Evolutionary conservation across 352 stramenopile species (phyloP), one percentile per base, ranked within the genome.

Genomic region (Pythium phragmitis): DNA sequence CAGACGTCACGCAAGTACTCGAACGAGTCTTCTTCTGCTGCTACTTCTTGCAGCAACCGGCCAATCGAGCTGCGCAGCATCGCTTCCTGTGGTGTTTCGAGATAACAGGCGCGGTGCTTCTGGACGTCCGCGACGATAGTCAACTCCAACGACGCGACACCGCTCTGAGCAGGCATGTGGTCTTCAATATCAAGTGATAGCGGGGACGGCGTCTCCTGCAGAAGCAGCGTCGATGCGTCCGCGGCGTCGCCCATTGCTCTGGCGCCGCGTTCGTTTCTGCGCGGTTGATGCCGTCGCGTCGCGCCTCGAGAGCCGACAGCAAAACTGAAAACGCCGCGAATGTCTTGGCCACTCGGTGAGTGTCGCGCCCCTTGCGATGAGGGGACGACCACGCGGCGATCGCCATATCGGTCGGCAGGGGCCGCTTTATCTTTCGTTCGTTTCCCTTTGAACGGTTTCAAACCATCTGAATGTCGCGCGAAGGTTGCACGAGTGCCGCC

Each of bases 1-100:
- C 85, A 93, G n/a, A 91, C 67, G 39, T 93, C 80, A 23, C 81
- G 80, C n/a, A 92, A 58, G 45, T 76, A 76, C 53, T 64, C 62
- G 26, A 84, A 70, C 41, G 78, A 72, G 2, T 84, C 71, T 19
- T 77, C 70, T 34, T 92, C 79, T 4, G 33, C 57, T 23, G 59
- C 60, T 8, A 76, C 84, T 42, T 87, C 76, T 33, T 89, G 76
- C 8, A 91, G 71, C 41, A 93, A 63, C 23, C 69, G 65, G 28
- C 70, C 68, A 19, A 93, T 67, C 7, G 70, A 74, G 19, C 66
- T 77, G 14, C 79, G 73, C 58, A 93, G 69, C 41, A 78, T 62
- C 2, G 62, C 57, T 26, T 79, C 70, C n/a, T 73, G 62, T 0
- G 67, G 60, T 3, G 60, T 60, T 23, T 69, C 56, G 13, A n/a